Percentiles rank a stretch among this genome's conserved stretches.
phyloP scores from a whole-genome alignment of 2,329 filamentous ascomycete genomes.

The Tolypocladium paradoxum region DNA sequence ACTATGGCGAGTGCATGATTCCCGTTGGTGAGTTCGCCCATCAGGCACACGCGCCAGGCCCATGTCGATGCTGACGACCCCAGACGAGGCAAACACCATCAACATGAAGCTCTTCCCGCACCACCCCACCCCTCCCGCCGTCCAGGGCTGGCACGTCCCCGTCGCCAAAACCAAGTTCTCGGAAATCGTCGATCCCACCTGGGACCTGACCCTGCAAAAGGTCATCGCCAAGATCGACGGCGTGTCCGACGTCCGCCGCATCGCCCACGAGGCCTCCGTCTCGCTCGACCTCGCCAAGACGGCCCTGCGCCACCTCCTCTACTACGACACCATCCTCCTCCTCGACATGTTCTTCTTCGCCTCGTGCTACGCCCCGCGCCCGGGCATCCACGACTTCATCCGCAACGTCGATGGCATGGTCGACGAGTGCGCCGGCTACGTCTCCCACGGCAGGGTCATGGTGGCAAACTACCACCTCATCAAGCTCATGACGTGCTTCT shows the following conservation, averaged over 20 bases:
- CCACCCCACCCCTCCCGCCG: slow-evolving; percentile 62
- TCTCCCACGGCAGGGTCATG: slow-evolving; percentile 40
- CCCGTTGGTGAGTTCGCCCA: slow-evolving; percentile 59
- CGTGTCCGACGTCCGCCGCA: slow-evolving; percentile 77
- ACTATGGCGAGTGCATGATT: slow-evolving; percentile 98
- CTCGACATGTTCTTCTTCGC: slow-evolving; percentile 93
- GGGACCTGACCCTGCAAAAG: slow-evolving; percentile 67
- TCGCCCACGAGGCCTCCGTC: slow-evolving; percentile 75
- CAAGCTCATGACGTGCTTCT: slow-evolving; percentile 75
- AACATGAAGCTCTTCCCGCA: slow-evolving; percentile 94
- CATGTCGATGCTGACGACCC: neutral
- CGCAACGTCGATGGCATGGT: slow-evolving; percentile 63
- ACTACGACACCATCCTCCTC: slow-evolving; percentile 83
- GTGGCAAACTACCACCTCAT: slow-evolving; percentile 57
- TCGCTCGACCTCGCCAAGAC: slow-evolving; percentile 78
- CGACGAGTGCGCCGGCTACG: slow-evolving; percentile 80
- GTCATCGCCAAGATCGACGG: slow-evolving; percentile 85
- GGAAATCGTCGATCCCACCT: slow-evolving; percentile 54
- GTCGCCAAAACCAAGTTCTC: slow-evolving; percentile 58
- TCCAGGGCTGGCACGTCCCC: slow-evolving; percentile 85
- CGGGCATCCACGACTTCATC: slow-evolving; percentile 70
- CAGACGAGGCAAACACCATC: slow-evolving; percentile 85
- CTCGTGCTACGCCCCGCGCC: slow-evolving; percentile 76
- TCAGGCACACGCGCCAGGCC: neutral
- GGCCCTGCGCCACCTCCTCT: slow-evolving; percentile 79